Conservation (phyloP, 176 grass and related monocot species). For the Aegilops bicornis region DNA sequence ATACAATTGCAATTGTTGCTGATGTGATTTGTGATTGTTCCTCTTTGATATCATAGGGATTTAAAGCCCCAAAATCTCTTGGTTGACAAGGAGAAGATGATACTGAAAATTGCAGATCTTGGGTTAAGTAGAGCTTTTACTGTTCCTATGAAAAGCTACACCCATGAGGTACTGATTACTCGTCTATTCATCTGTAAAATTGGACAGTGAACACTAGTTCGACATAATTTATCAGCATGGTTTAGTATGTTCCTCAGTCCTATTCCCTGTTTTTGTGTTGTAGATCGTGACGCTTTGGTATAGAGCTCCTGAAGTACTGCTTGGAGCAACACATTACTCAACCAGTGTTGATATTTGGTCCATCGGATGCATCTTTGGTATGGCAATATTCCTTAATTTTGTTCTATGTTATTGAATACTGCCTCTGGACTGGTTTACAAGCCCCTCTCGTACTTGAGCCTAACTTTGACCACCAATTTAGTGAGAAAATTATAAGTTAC, state of each 20-base stretch:
- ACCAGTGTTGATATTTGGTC: conserved; percentile 96
- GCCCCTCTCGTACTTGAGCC: not conserved
- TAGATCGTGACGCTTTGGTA: conserved; percentile 98
- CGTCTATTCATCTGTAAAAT: not conserved
- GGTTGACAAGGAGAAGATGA: conserved; percentile 96
- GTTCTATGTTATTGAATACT: not conserved
- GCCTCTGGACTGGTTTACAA: not conserved
- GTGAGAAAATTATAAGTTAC: not conserved
- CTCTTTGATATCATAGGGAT: conserved; percentile 51
- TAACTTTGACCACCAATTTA: not conserved
- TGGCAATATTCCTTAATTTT: not conserved
- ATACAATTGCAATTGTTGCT: not conserved
- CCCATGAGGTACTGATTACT: conserved; percentile 70
- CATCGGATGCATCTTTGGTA: conserved; percentile 94
- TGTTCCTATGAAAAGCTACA: conserved; percentile 91
- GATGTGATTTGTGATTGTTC: not conserved
- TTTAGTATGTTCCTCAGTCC: not conserved
- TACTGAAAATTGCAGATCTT: conserved; percentile 93
- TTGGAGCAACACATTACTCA: conserved; percentile 90
- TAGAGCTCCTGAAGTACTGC: conserved; percentile 93
- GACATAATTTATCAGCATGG: not conserved
- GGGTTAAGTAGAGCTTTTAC: conserved; percentile 84
- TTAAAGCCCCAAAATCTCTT: conserved; percentile 94
- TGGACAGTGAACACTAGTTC: not conserved
- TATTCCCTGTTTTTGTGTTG: not conserved